These are phyloP conservation scores for Fragaria nilgerrensis DNA, from an alignment of 306 rosid species.

Conservation along the genomic window DNA sequence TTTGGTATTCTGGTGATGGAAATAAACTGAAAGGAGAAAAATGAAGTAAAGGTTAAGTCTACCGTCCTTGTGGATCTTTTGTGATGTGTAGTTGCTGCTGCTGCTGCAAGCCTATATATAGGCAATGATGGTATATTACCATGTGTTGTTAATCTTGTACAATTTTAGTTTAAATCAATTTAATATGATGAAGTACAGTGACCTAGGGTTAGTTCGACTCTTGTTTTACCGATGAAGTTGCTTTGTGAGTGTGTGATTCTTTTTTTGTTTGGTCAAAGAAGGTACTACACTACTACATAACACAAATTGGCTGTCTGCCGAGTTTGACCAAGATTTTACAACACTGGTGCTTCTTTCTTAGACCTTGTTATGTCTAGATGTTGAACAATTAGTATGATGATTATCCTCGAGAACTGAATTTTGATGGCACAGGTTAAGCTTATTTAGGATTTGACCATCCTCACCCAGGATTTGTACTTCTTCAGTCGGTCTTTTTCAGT, in stretches of 20 bases:
- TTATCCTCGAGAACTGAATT: neutral
- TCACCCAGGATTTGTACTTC: neutral
- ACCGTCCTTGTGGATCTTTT: too few relatives aligned
- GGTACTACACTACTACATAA: neutral
- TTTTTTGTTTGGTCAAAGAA: too few relatives aligned
- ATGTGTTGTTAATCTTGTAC: too few relatives aligned
- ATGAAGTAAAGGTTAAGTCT: neutral
- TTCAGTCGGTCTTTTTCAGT: neutral
- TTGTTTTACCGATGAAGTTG: too few relatives aligned
- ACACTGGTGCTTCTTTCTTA: slow-evolving; percentile 3
- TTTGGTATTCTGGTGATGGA: neutral
- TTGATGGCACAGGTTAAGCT: neutral
- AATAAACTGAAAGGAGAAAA: neutral
- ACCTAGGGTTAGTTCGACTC: too few relatives aligned
- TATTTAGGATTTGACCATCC: neutral
- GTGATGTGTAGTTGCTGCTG: too few relatives aligned
- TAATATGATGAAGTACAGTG: too few relatives aligned
- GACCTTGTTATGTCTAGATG: neutral
- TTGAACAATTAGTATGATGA: neutral
- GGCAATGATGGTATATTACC: too few relatives aligned
- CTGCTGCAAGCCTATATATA: too few relatives aligned
- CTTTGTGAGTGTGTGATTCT: too few relatives aligned
- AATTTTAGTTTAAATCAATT: too few relatives aligned
- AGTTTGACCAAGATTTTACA: neutral
- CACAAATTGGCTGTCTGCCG: neutral